Percentiles rank a stretch among this genome's conserved stretches.
Conservation (phyloP, 1,284 basidiomycete species). For the Sanghuangporus weigelae region DNA sequence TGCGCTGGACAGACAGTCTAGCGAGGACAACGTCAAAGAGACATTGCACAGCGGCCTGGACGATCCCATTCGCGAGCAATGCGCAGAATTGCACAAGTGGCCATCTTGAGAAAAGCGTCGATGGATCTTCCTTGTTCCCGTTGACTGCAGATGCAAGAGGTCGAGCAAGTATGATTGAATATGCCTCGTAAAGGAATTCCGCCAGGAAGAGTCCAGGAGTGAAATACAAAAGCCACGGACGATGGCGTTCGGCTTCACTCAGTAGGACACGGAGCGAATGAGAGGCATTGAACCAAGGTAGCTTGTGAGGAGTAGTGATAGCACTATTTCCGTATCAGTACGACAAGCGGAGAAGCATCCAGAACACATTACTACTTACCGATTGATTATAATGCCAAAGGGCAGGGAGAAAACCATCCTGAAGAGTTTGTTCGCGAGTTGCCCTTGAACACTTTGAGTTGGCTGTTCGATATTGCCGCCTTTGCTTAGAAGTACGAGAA, state of each 20-base stretch:
- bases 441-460: constrained; percentile 62
- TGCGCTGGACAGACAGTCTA: neutral
- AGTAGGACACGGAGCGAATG: constrained; percentile 71
- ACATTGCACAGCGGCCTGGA: neutral
- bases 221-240: constrained; percentile 77
- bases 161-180: constrained; percentile 61
- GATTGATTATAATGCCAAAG: constrained; percentile 72
- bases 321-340: constrained; percentile 40
- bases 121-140: neutral
- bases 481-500: constrained; percentile 51
- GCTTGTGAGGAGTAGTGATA: constrained; percentile 81
- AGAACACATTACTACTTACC: constrained; percentile 38
- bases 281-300: constrained; percentile 60
- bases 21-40: neutral
- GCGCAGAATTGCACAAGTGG: neutral
- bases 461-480: constrained; percentile 61
- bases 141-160: constrained; percentile 49
- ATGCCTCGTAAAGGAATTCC: constrained; percentile 60
- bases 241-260: constrained; percentile 76
- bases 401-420: constrained; percentile 77
- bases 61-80: neutral
- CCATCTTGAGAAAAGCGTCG: neutral
- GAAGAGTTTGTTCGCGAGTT: constrained; percentile 53
- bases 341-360: neutral
- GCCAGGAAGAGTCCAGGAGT: constrained; percentile 78